Percentiles rank a stretch among this genome's conserved stretches.
These are phyloP conservation scores for Metarhizium album DNA, from an alignment of 2,329 filamentous ascomycete genomes.

Conservation along the genomic window DNA sequence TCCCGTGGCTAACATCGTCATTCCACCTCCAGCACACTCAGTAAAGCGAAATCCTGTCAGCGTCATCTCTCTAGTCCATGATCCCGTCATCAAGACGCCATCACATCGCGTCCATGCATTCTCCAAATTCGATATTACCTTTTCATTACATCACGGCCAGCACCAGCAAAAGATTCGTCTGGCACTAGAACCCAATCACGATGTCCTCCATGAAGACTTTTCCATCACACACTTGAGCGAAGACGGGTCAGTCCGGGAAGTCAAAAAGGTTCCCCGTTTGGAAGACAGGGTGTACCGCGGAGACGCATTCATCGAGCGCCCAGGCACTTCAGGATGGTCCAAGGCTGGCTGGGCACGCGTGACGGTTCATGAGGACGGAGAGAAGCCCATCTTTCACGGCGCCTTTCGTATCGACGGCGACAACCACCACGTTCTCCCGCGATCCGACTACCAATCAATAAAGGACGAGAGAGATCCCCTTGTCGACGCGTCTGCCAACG, in stretches of 20 bases:
- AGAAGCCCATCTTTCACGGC: conserved; percentile 75
- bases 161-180: conserved; percentile 66
- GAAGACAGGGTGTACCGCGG: conserved; percentile 82
- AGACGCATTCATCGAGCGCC: conserved; percentile 56
- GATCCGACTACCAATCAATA: conserved; percentile 61
- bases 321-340: conserved; percentile 55
- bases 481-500: conserved; percentile 37
- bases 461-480: conserved; percentile 62
- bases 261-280: conserved; percentile 60
- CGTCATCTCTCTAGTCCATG: conserved; percentile 61
- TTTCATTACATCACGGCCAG: conserved; percentile 56
- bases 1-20: conserved; percentile 5
- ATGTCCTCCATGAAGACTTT: conserved; percentile 70
- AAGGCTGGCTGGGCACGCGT: conserved; percentile 82
- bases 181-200: conserved; percentile 78
- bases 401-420: conserved; percentile 73
- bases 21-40: conserved; percentile 48
- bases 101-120: conserved; percentile 69
- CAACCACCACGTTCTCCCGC: conserved; percentile 77
- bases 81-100: conserved; percentile 66
- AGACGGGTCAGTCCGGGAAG: conserved; percentile 56
- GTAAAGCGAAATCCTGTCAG: conserved; percentile 65
- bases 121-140: conserved; percentile 76
- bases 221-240: conserved; percentile 59
- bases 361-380: conserved; percentile 65